A percentile compares a stretch with the other conserved stretches of the same genome.
Conservation (phyloP, 1,284 basidiomycete species). For the Coniophora puteana region DNA sequence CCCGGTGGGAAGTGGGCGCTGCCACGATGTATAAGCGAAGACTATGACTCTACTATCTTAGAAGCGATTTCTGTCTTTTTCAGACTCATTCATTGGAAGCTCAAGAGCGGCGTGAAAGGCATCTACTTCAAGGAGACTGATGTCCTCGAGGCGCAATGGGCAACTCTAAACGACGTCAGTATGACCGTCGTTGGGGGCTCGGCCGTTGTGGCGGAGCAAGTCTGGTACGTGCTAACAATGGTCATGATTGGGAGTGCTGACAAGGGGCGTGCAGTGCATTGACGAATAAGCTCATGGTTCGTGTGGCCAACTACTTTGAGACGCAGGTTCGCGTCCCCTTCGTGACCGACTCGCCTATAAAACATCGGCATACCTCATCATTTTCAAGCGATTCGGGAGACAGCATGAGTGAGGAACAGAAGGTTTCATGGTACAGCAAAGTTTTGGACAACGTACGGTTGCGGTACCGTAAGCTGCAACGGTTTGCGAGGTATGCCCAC, state of each 20-base stretch:
- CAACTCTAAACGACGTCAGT: constrained; percentile 92
- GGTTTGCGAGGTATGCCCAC: constrained; percentile 75
- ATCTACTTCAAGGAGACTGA: constrained; percentile 98
- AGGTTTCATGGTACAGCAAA: constrained; percentile 88
- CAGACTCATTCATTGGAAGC: constrained; percentile 91
- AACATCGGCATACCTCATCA: constrained; percentile 10
- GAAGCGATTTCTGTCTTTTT: constrained; percentile 92
- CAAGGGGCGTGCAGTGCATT: constrained; percentile 52
- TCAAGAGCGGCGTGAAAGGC: constrained; percentile 89
- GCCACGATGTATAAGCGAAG: constrained; percentile 82
- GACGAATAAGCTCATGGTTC: constrained; percentile 87
- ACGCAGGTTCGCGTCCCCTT: constrained; percentile 85
- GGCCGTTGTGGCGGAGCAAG: constrained; percentile 88
- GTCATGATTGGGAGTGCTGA: constrained; percentile 2
- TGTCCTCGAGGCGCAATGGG: constrained; percentile 94
- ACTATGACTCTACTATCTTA: constrained; percentile 88
- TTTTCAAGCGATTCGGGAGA: constrained; percentile 19
- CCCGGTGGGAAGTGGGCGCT: constrained; percentile 86
- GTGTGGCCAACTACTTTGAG: constrained; percentile 92
- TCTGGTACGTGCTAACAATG: constrained; percentile 60
- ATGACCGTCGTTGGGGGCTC: constrained; percentile 89
- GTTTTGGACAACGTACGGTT: constrained; percentile 92
- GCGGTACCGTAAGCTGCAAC: constrained; percentile 91
- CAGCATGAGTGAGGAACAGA: constrained; percentile 83
- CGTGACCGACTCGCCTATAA: constrained; percentile 23